Percentiles rank a stretch among this genome's conserved stretches.
phyloP scores from a whole-genome alignment of 108 stramenopile genomes.

The Pseudonitzschia pungens region DNA sequence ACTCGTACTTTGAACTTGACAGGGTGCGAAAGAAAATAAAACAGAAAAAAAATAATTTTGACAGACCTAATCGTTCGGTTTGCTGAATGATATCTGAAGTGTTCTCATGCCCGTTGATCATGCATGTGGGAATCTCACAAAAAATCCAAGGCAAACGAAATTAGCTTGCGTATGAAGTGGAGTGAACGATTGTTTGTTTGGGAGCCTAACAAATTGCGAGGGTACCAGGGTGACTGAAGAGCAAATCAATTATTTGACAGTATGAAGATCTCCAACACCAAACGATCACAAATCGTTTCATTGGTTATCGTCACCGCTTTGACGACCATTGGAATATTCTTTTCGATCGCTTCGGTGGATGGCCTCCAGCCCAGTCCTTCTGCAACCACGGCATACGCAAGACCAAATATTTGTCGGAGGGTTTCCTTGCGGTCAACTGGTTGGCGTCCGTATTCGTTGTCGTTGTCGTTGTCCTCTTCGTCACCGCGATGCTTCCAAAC shows the following conservation, averaged over 20 bases:
- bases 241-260: neutral
- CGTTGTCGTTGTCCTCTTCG: neutral
- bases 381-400: neutral
- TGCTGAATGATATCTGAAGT: too few relatives aligned
- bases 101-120: neutral
- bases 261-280: neutral
- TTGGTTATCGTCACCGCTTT: neutral
- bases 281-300: neutral
- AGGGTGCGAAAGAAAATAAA: neutral
- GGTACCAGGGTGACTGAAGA: neutral
- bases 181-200: neutral
- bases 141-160: neutral
- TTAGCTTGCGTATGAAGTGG: neutral
- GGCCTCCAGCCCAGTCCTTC: neutral
- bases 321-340: neutral
- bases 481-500: slow-evolving; percentile 10
- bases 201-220: neutral
- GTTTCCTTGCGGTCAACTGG: neutral
- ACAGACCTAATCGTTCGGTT: neutral
- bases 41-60: neutral
- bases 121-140: neutral
- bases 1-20: neutral
- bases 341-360: neutral
- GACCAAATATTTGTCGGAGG: neutral
- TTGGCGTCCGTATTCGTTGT: neutral